Base-by-base conservation (phyloP, 2,329 filamentous ascomycete genomes). In the Fusarium sp. region DNA sequence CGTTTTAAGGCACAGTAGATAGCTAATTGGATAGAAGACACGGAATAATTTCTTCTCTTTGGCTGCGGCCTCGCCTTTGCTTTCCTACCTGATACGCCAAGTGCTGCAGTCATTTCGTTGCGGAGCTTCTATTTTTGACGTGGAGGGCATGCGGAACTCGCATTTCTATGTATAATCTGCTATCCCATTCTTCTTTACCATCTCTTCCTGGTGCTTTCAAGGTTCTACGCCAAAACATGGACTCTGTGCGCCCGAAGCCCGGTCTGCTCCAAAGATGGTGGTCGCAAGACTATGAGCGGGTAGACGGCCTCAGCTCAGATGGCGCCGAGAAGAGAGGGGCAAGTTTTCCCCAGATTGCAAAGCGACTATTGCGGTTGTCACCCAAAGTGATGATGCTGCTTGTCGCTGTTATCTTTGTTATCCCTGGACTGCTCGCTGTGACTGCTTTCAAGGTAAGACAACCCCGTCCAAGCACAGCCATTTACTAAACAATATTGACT, bases 21-120 rank as follows among this genome's bases (percentile, higher is more conserved):
- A 15, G 3, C 0, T 25, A 24, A 46, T 52, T 52, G 41, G 48
- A 10, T 11, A 6, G 2, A 6, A 6, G 1, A 0, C 3, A 1
- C 11, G 6, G 6, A 2, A 19, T 22, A 38, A 19, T 42, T 31
- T 43, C 7, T 5, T 28, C 8, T 2, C 7, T 22, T 24, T 42
- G 19, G 19, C 19, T 19, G 19, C 19, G 28, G 2, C 11, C 38
- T 42, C 7, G 15, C 1, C 7, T 0, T 25, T 7, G 11, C 36
- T 39, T 13, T 8, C 22, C 31, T 10, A 5, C 9, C 13, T 5
- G 2, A 0, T 42, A 52, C 10, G 31, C 29, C 38, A 49, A 53
- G 47, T 4, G 13, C 7, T 45, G 31, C 25, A 1, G 48, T 13
- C 13, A 29, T 45, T 24, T 29, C 15, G 24, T 3, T 13, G 31